A percentile compares a stretch with the other conserved stretches of the same genome.
phyloP scores from a whole-genome alignment of 805 yeast species.

The Candida broadrunensis region DNA sequence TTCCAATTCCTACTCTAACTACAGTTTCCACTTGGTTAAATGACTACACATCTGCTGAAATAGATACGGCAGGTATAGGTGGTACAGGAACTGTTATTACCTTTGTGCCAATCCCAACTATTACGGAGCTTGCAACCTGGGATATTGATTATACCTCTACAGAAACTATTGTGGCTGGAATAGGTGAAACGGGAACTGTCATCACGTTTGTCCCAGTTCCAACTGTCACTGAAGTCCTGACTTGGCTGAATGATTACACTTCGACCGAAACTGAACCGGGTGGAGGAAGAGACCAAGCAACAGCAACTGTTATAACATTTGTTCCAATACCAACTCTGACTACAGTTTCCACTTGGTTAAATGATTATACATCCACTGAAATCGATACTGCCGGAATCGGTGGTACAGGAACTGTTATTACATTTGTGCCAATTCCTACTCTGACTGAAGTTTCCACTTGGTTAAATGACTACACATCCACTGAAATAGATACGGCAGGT shows the following conservation, averaged over 20 bases:
- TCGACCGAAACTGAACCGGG: no score
- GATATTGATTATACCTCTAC: not conserved
- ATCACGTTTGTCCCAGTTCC: not conserved
- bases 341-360: no score
- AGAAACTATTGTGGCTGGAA: not conserved
- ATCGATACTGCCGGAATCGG: not conserved
- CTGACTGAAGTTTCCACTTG: not conserved
- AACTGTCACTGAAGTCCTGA: not conserved
- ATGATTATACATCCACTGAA: no score
- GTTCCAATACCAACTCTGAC: no score
- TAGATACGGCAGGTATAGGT: not conserved
- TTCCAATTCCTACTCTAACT: not conserved
- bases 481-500: no score
- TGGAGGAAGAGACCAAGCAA: no score
- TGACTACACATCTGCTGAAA: not conserved
- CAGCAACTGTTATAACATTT: no score
- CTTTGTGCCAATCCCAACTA: not conserved
- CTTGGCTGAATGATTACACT: not conserved
- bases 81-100: not conserved
- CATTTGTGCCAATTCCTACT: not conserved
- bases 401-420: not conserved
- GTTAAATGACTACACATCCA: not conserved
- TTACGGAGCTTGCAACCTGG: not conserved
- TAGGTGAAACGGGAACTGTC: not conserved
- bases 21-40: not conserved